These are phyloP conservation scores for Cyanophora paradoxa DNA, from an alignment of 78 protist species.

Conservation along the genomic window DNA sequence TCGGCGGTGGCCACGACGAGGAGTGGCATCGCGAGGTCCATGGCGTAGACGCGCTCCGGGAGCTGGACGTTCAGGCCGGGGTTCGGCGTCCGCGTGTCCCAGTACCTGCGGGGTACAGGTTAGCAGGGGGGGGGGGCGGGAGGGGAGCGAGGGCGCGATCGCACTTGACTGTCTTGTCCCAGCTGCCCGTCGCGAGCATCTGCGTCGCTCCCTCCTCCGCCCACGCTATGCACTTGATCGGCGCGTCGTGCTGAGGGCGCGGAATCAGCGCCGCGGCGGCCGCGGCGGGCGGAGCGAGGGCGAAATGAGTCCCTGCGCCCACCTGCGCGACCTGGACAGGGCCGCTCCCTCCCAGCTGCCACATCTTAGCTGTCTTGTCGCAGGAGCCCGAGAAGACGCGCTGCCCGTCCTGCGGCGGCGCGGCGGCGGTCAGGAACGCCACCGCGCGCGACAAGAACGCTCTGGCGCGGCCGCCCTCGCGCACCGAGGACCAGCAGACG, in stretches of 20 bases:
- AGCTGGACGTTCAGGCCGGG: slow-evolving; percentile 10
- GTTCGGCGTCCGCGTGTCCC: slow-evolving; percentile 60
- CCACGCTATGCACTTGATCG: slow-evolving; percentile 50
- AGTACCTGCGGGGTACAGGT: too few species aligned
- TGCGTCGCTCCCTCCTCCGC: slow-evolving; percentile 29
- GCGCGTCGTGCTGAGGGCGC: slow-evolving; percentile 55
- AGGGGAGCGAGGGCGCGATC: too few species aligned
- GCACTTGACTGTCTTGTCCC: slow-evolving; percentile 79
- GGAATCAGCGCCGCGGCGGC: too few species aligned
- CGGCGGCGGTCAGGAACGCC: neutral
- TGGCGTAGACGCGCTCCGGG: slow-evolving; percentile 40
- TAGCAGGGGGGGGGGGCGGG: too few species aligned
- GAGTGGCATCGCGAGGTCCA: slow-evolving; percentile 15
- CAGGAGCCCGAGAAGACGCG: neutral
- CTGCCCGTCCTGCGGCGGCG: slow-evolving; percentile 11
- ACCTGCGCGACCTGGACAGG: neutral
- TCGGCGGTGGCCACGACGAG: slow-evolving; percentile 68
- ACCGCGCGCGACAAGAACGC: neutral
- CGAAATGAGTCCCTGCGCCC: too few species aligned
- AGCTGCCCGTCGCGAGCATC: slow-evolving; percentile 61
- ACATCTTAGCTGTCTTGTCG: neutral
- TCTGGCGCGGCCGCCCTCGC: neutral
- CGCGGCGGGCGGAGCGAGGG: too few species aligned
- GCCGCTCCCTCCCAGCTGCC: slow-evolving; percentile 1
- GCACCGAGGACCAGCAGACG: neutral